Base-by-base conservation (phyloP, 2,329 filamentous ascomycete species). In the Phoma herbarum region DNA sequence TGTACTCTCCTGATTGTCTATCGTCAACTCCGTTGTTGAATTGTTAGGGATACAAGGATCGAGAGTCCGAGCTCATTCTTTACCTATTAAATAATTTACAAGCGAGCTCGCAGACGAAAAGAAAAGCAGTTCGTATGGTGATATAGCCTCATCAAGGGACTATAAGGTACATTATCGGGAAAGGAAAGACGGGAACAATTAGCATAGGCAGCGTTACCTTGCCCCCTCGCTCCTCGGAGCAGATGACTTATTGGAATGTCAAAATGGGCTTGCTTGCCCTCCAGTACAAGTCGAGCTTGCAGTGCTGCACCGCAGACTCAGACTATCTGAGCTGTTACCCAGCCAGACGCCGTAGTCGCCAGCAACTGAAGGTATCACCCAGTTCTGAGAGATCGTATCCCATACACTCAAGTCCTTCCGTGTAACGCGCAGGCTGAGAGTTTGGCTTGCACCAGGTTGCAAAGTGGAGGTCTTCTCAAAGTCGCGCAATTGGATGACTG, bases 331-430 rank as follows among this genome's bases (percentile, higher is more conserved):
- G 60, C 84, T 86, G 63, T 84, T 81, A 0, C 88, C 88, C 20
- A 90, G 76, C 67, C 83, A 83, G 56, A 90, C 73, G 14, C 79
- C 81, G 65, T 78, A 79, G 43, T 75, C 71, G 3, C 73, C 71
- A n/a, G 56, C 62, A 12, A 73, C 66, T 56, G 62, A 57, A 22
- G 74, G 75, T 41, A 78, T 62, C 8, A 76, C 55, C 89, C 89
- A 92, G 52, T 87, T 82, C 76, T 90, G 86, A 37, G 72, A 65
- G 0, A 76, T 74, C 0, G 82, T 76, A 71, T 90, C 85, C 88
- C 88, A 90, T 56, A 88, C 84, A 65, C 86, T 88, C 37, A 91
- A 61, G 71, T 90, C 88, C 49, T 85, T 82, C 39, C 85, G 80
- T 33, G 81, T 83, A 29, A 91, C 70, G 14, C 79, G 75, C 64